phyloP scores from a whole-genome alignment of 208 protist genomes.

The Herpetomonas samuelpessoai region DNA sequence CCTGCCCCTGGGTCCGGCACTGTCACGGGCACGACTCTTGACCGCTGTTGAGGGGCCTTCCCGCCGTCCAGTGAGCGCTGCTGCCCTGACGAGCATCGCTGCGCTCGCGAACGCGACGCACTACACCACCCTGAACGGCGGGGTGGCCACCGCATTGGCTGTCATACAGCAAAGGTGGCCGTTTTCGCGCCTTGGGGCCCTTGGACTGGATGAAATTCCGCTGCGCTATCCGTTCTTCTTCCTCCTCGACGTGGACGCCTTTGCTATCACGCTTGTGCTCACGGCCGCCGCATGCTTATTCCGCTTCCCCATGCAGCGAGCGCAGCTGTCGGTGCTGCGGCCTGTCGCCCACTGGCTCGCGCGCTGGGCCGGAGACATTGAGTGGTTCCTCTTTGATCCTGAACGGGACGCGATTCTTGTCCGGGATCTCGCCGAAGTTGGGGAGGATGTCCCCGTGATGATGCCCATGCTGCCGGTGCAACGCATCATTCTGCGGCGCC shows the following conservation, averaged over 20 bases:
- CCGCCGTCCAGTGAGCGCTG: no score
- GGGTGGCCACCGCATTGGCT: no score
- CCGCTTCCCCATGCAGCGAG: constrained; percentile 41
- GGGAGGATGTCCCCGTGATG: constrained; percentile 12
- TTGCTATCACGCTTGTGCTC: neutral
- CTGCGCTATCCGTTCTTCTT: neutral
- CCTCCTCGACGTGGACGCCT: neutral
- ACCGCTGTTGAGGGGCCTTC: no score
- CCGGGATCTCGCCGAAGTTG: constrained; percentile 15
- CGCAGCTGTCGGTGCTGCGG: constrained; percentile 43
- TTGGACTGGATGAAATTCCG: no score
- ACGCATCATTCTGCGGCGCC: constrained; percentile 18
- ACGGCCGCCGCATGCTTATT: constrained; percentile 4
- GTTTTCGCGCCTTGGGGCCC: no score
- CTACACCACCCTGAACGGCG: no score
- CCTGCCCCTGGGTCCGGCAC: no score
- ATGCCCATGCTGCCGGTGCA: constrained; percentile 6
- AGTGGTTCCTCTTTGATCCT: constrained; percentile 63
- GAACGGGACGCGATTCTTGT: constrained; percentile 31
- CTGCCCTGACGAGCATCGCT: no score
- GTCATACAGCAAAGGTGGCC: no score
- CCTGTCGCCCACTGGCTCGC: constrained; percentile 37
- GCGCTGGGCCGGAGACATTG: constrained; percentile 40
- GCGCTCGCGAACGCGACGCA: no score
- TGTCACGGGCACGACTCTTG: no score